These are phyloP conservation scores for Leucogyrophana mollusca DNA, from an alignment of 768 basidiomycete species.

Conservation along the genomic window DNA sequence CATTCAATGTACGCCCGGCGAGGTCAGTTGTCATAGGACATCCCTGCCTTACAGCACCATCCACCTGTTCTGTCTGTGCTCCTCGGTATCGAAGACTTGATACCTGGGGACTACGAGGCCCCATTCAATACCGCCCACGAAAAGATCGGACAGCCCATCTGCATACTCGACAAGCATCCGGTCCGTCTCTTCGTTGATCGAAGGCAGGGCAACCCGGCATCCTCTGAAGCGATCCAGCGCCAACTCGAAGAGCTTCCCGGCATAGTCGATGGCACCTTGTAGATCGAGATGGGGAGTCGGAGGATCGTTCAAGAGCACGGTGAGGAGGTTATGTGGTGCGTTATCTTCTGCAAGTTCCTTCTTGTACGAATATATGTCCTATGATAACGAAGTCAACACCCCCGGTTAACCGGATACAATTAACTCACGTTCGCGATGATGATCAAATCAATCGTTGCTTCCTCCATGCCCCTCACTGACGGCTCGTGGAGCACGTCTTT, in stretches of 20 bases:
- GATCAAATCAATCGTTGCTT: constrained; percentile 13
- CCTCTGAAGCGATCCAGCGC: constrained; percentile 11
- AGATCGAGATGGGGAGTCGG: constrained; percentile 9
- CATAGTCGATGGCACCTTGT: constrained; percentile 19
- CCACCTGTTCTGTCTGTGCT: background rate
- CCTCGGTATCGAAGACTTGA: background rate
- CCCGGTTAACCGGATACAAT: background rate
- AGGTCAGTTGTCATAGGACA: too few relatives aligned
- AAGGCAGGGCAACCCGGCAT: constrained; percentile 6
- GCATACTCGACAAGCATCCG: constrained; percentile 11
- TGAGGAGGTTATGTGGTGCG: constrained; percentile 21
- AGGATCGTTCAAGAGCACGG: constrained; percentile 21
- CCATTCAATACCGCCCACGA: constrained; percentile 22
- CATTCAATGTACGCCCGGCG: too few relatives aligned
- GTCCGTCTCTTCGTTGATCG: constrained; percentile 3
- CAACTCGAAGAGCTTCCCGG: constrained; percentile 7
- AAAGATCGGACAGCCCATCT: constrained; percentile 17
- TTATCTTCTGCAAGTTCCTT: constrained; percentile 21
- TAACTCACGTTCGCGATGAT: constrained; percentile 15
- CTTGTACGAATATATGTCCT: constrained; percentile 25
- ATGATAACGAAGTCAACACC: background rate
- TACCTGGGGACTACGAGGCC: constrained; percentile 5
- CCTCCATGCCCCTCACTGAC: constrained; percentile 11
- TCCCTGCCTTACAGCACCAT: constrained; percentile 1
- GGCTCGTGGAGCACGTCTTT: constrained; percentile 11